These are phyloP conservation scores for Candida krabiensis DNA, from an alignment of 805 yeast species.

Conservation along the genomic window DNA sequence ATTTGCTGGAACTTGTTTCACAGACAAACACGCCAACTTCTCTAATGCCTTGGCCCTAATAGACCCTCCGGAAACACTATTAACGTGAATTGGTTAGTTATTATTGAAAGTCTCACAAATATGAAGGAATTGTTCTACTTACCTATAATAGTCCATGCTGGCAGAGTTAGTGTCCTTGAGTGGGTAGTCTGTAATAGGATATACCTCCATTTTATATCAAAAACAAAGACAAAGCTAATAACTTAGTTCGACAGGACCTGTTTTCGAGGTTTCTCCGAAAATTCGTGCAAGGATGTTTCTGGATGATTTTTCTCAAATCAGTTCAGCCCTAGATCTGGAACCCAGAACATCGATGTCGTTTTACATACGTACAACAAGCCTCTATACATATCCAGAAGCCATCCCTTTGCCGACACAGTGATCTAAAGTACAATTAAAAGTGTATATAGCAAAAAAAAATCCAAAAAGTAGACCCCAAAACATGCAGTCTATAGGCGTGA, in stretches of 20 bases:
- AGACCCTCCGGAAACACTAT: constrained; percentile 36
- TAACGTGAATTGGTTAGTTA: neutral
- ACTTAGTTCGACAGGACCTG: too few relatives aligned
- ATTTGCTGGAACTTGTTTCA: constrained; percentile 19
- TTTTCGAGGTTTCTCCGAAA: neutral
- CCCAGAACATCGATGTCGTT: neutral
- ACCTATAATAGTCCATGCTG: constrained; percentile 5
- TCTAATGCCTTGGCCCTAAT: constrained; percentile 39
- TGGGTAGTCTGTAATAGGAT: too few relatives aligned
- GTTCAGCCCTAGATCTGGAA: neutral
- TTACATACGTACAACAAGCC: neutral
- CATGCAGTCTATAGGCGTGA: neutral
- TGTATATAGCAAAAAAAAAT: too few relatives aligned
- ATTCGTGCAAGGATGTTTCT: neutral
- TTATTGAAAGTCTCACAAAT: constrained; percentile 7
- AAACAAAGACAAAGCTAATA: neutral
- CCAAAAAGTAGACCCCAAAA: too few relatives aligned
- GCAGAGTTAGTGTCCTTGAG: neutral
- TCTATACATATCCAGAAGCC: neutral
- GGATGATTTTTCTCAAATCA: neutral
- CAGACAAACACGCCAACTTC: constrained; percentile 35
- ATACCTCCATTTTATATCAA: neutral
- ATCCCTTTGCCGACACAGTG: too few relatives aligned
- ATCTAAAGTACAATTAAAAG: neutral
- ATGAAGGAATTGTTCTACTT: constrained; percentile 1